Evolutionary conservation across 2,329 filamentous ascomycete species (phyloP), one percentile per base, ranked within the genome.

Genomic region (Plenodomus lindquistii): DNA sequence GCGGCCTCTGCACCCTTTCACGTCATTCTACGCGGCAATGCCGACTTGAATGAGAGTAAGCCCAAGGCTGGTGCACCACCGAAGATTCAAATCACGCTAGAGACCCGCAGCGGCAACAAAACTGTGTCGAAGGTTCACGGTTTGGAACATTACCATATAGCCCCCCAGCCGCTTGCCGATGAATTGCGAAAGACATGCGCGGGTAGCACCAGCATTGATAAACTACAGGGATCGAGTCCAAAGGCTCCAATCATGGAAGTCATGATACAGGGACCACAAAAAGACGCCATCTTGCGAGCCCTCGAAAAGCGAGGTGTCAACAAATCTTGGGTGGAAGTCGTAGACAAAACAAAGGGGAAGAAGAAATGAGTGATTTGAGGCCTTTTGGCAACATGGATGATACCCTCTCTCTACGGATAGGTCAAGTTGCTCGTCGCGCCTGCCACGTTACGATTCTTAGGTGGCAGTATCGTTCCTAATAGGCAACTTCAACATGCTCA

Each of bases 291-390:
- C 16, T 73, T 84, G 39, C 82, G 80, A 58, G 82, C 83, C 21
- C 66, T 88, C 57, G 78, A 78, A 50, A 79, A 77, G 63, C 77
- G 84, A 50, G 85, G 85, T 0, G 74, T 88, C 3, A 77, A 77
- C 47, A 74, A 71, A 48, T 77, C 79, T 52, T 87, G 83, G 82
- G 75, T 88, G 21, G 81, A 85, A 37, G 73, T 86, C n/a, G 69
- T 85, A 47, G 85, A 88, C 66, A 88, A 87, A 73, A 85, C 82
- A 4, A 85, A 86, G 71, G 82, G 82, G 56, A 86, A 86, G 73
- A 85, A 85, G 70, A 70, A 66, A 38, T 65, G 47, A 56, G 10
- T 11, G 20, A 8, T 29, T 4, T 16, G 21, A 24, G 6, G 15
- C 17, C 7, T 11, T 35, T 38, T 18, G 39, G 16, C 13, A 38